These are phyloP conservation scores for Triangularia setosa DNA, from an alignment of 2,329 filamentous ascomycete genomes.

Conservation along the genomic window DNA sequence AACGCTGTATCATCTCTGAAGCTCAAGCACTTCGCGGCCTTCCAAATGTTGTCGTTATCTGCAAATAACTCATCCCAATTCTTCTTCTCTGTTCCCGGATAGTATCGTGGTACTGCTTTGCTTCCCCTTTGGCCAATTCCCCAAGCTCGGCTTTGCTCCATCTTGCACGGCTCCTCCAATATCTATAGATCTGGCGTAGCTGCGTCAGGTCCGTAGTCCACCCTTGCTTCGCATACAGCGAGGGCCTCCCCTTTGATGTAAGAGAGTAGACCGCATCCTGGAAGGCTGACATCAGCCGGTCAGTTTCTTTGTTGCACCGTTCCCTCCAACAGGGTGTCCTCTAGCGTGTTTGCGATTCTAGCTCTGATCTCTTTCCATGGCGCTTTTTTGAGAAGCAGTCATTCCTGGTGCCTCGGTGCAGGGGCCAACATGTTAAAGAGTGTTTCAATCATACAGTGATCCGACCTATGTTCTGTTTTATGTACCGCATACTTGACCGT, in stretches of 20 bases:
- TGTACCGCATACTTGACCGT: background rate
- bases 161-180: background rate
- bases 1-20: background rate
- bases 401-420: background rate
- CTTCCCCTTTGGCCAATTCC: too few species aligned
- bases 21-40: background rate
- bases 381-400: too few species aligned
- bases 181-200: background rate
- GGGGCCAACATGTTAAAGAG: background rate
- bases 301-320: too few species aligned
- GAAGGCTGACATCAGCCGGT: too few species aligned
- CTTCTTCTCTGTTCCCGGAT: background rate
- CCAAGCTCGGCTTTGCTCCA: too few species aligned
- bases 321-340: too few species aligned
- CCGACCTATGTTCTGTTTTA: background rate
- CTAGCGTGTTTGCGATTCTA: too few species aligned
- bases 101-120: too few species aligned
- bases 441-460: constrained; percentile 1
- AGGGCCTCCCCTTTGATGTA: too few species aligned
- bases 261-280: too few species aligned
- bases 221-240: background rate
- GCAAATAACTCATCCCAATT: background rate
- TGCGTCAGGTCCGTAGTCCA: background rate
- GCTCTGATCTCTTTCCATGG: too few species aligned
- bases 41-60: constrained; percentile 3